These are phyloP conservation scores for Carnegiea gigantea DNA, from an alignment of 179 eudicot species.

Conservation along the genomic window DNA sequence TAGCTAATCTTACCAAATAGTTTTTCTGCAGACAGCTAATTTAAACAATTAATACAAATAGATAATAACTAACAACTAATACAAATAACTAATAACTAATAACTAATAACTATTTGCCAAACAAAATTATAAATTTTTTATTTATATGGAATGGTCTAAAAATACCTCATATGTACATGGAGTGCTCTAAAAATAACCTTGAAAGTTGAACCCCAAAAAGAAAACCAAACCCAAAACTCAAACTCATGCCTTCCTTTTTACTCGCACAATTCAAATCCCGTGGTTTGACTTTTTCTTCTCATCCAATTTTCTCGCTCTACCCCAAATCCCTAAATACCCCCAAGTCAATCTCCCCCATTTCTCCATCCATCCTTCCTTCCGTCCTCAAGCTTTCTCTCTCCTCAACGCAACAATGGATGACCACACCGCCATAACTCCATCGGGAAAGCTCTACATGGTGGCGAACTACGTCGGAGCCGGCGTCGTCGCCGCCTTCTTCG, in stretches of 20 bases:
- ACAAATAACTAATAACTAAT: no score
- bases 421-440: slow-evolving; percentile 32
- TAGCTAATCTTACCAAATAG: no score
- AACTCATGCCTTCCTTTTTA: neutral
- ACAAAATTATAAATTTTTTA: no score
- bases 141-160: no score
- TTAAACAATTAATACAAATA: no score
- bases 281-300: slow-evolving; percentile 1
- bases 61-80: no score
- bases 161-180: no score
- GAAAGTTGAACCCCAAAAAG: neutral
- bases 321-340: slow-evolving; percentile 17
- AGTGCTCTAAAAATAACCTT: neutral
- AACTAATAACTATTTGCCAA: no score
- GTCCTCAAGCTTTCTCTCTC: neutral
- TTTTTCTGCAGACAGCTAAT: no score
- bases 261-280: neutral
- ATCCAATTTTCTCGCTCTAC: slow-evolving; percentile 10
- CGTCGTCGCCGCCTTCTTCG: slow-evolving; percentile 62
- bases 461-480: slow-evolving; percentile 54
- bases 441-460: slow-evolving; percentile 42
- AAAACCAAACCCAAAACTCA: neutral
- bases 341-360: neutral
- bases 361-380: no score
- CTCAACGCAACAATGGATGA: slow-evolving; percentile 32